phyloP scores from a whole-genome alignment of 805 yeast species.

The Cyberlindnera bimundalis region DNA sequence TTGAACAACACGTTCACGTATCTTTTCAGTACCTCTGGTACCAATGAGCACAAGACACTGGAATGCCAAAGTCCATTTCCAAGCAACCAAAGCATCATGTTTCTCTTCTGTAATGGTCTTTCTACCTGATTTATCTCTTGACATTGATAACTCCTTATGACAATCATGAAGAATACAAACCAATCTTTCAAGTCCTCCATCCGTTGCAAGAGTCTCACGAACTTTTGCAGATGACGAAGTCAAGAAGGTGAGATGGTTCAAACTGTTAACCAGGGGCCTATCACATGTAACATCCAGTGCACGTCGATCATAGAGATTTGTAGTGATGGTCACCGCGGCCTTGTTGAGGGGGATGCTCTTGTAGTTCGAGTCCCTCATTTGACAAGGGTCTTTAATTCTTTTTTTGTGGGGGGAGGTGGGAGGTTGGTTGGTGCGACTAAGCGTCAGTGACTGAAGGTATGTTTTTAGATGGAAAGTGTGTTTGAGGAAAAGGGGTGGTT shows the following conservation, averaged over 20 bases:
- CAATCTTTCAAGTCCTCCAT: conserved; percentile 89
- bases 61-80: conserved; percentile 96
- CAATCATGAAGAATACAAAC: conserved; percentile 86
- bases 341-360: conserved; percentile 72
- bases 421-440: too few species aligned
- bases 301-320: conserved; percentile 85
- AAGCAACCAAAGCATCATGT: conserved; percentile 59
- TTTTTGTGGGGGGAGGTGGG: too few species aligned
- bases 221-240: conserved; percentile 85
- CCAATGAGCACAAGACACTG: conserved; percentile 91
- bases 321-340: conserved; percentile 90
- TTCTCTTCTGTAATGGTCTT: conserved; percentile 33
- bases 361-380: conserved; percentile 88
- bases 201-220: conserved; percentile 81
- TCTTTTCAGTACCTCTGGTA: conserved; percentile 85
- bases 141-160: conserved; percentile 13
- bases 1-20: conserved; percentile 80
- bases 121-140: conserved; percentile 8
- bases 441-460: too few species aligned
- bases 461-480: too few species aligned
- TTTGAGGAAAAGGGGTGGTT: too few species aligned
- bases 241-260: conserved; percentile 84
- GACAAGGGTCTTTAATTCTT: neutral
- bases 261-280: conserved; percentile 85
- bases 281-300: conserved; percentile 90